Conservation (phyloP, 2,329 filamentous ascomycete species). For the Neofusicoccum ribis region DNA sequence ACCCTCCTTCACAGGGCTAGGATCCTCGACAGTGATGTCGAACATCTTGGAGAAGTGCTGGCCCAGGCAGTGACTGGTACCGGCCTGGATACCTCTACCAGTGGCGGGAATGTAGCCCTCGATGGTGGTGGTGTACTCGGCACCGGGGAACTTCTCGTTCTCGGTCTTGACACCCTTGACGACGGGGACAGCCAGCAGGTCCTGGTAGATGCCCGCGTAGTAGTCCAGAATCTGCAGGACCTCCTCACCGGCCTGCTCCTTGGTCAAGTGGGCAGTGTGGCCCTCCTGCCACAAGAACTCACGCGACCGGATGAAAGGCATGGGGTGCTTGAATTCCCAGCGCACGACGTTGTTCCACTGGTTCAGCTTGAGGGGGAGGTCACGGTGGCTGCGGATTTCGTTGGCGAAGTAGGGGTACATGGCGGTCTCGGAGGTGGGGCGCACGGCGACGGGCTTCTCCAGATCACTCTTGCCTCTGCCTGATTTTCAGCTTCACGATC, state of each 20-base stretch:
- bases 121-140: slow-evolving; percentile 93
- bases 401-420: slow-evolving; percentile 97
- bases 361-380: slow-evolving; percentile 90
- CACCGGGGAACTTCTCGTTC: slow-evolving; percentile 97
- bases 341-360: slow-evolving; percentile 96
- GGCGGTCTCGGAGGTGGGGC: slow-evolving; percentile 71
- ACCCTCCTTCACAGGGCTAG: slow-evolving; percentile 61
- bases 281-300: slow-evolving; percentile 99
- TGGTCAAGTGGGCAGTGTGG: slow-evolving; percentile 86
- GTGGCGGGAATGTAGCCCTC: slow-evolving; percentile 97
- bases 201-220: slow-evolving; percentile 88
- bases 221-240: slow-evolving; percentile 91
- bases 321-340: slow-evolving; percentile 95
- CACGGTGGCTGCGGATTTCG: slow-evolving; percentile 95
- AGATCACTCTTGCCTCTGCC: slow-evolving; percentile 84
- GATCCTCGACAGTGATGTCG: slow-evolving; percentile 94
- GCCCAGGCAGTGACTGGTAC: slow-evolving; percentile 88
- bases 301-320: slow-evolving; percentile 82
- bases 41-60: slow-evolving; percentile 99
- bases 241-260: slow-evolving; percentile 78
- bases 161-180: slow-evolving; percentile 94
- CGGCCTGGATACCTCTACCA: slow-evolving; percentile 94
- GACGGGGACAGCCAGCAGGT: slow-evolving; percentile 91
- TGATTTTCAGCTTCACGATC: slow-evolving; percentile 14
- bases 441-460: slow-evolving; percentile 74